phyloP scores from a whole-genome alignment of 1,284 basidiomycete genomes.

The Phellopilus nigrolimitatus region DNA sequence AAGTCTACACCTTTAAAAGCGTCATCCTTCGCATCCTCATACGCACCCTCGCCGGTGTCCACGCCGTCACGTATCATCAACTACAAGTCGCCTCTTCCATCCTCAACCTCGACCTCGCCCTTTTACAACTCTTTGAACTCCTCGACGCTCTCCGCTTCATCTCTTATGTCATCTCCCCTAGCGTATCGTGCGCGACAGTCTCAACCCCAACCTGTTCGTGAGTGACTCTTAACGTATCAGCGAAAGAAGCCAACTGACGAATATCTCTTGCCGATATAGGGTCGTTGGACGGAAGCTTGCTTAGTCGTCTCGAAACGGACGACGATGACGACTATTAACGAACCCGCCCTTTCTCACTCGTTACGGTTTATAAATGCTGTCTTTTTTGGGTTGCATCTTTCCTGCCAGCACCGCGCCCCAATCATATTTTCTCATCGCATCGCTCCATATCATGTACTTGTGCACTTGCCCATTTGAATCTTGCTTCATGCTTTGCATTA shows the following conservation, averaged over 20 bases:
- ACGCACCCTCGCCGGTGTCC: slow-evolving; percentile 11
- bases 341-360: not conserved
- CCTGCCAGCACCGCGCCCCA: too few relatives aligned
- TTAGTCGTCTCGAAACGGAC: slow-evolving; percentile 15
- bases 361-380: too few relatives aligned
- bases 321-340: slow-evolving; percentile 17
- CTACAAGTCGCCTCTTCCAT: slow-evolving; percentile 5
- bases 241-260: not conserved
- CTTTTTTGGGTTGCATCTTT: too few relatives aligned
- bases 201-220: slow-evolving; percentile 7
- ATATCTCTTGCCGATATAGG: not conserved
- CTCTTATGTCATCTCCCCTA: slow-evolving; percentile 16
- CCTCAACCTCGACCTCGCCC: slow-evolving; percentile 8
- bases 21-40: slow-evolving; percentile 5
- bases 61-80: slow-evolving; percentile 16
- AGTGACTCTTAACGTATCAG: too few relatives aligned
- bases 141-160: slow-evolving; percentile 14
- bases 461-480: too few relatives aligned
- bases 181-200: slow-evolving; percentile 16
- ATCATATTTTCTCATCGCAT: too few relatives aligned
- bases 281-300: slow-evolving; percentile 14
- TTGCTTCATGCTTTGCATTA: too few relatives aligned
- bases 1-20: not conserved
- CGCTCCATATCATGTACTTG: too few relatives aligned
- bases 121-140: slow-evolving; percentile 18